Evolutionary conservation across 495 filamentous ascomycete genomes (phyloP), one percentile per base, ranked within the genome.

Genomic region (Jackrogersella multiformis): DNA sequence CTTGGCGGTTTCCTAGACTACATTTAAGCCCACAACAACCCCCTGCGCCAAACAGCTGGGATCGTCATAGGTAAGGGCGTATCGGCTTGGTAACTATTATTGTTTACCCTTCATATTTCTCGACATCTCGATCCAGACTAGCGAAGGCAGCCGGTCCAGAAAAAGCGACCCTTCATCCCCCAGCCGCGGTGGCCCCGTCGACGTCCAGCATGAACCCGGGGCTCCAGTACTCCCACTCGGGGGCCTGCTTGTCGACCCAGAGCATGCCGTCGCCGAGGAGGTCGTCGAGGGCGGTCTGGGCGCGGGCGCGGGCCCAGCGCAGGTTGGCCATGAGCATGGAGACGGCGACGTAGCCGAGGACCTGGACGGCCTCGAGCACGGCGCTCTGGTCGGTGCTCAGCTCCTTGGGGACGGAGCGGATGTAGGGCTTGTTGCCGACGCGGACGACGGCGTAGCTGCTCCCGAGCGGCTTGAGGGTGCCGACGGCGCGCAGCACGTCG

Each of bases 171-270:
- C 26, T 16, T 74, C 66, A 69, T 52, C 72, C 58, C 2, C 52
- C 54, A 1, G 35, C 38, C 21, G 51, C 63, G 16, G 30, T 49
- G 7, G 24, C 48, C 12, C 45, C 60, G 15, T 57, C 56, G 23
- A 56, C 61, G 54, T 74, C 81, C 74, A 84, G 74, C 64, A 88
- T 85, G 45, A 86, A 88, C 4, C 86, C 84, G 0, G 95, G 96
- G 53, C 90, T 93, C 96, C 95, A 99, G 73, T 97, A 99, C 78
- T 98, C 95, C 71, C 88, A 92, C 79, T 98, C 94, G 6, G 84
- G 82, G 15, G 86, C 88, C 77, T 98, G 94, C 48, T 83, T 85
- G 78, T 99, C 95, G 5, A 98, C 86, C 95, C 95, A 99, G 15
- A 98, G 90, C 76, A 99, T 85, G 21, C 91, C 91, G 72, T 97